A percentile compares a stretch with the other conserved stretches of the same genome.
Evolutionary conservation across 208 protist species (phyloP).

Genomic region (Leishmania arabica): DNA sequence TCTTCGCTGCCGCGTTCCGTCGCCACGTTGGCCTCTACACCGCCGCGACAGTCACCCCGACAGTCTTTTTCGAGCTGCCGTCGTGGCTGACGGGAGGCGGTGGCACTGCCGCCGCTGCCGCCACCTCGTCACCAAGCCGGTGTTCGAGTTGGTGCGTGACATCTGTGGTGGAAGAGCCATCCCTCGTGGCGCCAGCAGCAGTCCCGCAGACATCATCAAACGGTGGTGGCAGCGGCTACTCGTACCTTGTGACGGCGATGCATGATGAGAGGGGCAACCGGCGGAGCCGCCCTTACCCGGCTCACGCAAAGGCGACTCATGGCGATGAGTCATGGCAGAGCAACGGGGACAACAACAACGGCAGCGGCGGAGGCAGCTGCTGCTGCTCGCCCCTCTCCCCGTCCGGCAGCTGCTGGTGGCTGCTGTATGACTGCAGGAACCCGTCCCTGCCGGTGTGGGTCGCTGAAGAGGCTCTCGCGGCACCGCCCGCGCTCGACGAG

Average conservation of each 20-base stretch:
- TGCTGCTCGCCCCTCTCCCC: not conserved
- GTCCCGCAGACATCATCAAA: not conserved
- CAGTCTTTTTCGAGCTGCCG: constrained; percentile 20
- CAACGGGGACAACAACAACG: not conserved
- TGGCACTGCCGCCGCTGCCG: not conserved
- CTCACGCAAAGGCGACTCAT: not conserved
- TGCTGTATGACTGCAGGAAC: constrained; percentile 30
- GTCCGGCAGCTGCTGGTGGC: constrained; percentile 11
- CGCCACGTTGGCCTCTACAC: constrained; percentile 27
- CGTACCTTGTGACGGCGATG: constrained; percentile 19
- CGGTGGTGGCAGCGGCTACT: constrained; percentile 1
- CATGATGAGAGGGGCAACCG: not conserved
- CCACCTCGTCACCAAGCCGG: not conserved
- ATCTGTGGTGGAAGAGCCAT: constrained; percentile 24
- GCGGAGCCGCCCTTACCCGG: not conserved
- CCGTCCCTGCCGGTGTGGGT: constrained; percentile 22
- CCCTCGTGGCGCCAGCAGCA: not conserved
- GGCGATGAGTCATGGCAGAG: not conserved
- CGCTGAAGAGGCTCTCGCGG: constrained; percentile 2
- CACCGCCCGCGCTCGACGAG: not conserved
- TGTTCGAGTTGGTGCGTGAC: constrained; percentile 9
- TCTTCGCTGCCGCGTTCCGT: constrained; percentile 20
- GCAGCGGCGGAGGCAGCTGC: not conserved
- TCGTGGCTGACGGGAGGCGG: not conserved
- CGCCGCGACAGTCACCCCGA: constrained; percentile 15